Base-by-base conservation (phyloP, 495 filamentous ascomycete genomes). In the Neurospora sp. region DNA sequence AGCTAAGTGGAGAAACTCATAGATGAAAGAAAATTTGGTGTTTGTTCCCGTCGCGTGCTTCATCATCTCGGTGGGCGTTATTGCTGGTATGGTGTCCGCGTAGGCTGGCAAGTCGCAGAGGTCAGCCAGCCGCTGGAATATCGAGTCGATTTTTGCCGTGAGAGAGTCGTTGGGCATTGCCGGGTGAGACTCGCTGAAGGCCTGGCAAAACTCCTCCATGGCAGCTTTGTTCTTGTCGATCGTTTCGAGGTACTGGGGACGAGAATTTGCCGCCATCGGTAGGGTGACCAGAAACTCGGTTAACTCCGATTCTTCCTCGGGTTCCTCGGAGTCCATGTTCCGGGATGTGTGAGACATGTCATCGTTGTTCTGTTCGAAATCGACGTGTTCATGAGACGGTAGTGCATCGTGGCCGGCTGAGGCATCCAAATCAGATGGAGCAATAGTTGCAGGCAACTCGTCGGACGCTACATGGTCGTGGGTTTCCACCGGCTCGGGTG, bases 11-110 rank as follows among this genome's bases (percentile, higher is more conserved):
- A 87, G 75, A 11, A 86, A 76, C 73, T 85, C 85, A n/a, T 79
- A 79, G 9, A 85, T 72, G 23, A 86, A 87, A 1, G 79, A 79
- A 69, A 84, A 85, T 54, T 87, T 87, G 72, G 78, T 77, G 77
- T 86, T 85, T 3, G 83, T 81, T 20, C 76, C 75, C 39, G 80
- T 78, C 5, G 81, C 78, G 39, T 85, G 81, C 70, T 81, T 84
- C 70, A 76, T 77, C 72, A 81, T 77, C 18, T 81, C 78, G 14
- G 71, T 70, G 1, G 76, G 69, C 9, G 74, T 71, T 77, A 86
- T 73, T 3, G 71, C 70, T 18, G 75, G 71, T 7, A 84, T 39
- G 42, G 76, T 77, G 9, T 82, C 80, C 18, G 80, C 76, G 35
- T 82, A 85, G 12, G 80, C 77, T 1, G 84, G 84, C 11, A 84